Evolutionary conservation across 495 filamentous ascomycete species (phyloP).

Genomic region (Talaromyces ruber): DNA sequence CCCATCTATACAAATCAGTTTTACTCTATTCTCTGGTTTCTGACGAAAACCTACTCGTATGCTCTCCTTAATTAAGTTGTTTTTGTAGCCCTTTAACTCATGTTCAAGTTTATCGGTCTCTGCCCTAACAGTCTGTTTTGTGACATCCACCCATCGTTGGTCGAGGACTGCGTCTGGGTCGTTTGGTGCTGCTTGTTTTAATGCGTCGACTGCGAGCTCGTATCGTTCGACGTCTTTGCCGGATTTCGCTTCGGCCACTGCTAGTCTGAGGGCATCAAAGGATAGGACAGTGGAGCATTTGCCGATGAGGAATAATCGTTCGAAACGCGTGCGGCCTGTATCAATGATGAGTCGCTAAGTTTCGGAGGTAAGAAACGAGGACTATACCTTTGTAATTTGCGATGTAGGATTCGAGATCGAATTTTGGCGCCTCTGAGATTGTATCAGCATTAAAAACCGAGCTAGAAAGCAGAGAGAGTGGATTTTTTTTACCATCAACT

Average conservation of each 20-base stretch:
- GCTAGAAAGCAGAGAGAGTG: background rate
- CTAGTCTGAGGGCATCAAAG: conserved; percentile 71
- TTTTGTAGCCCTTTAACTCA: conserved; percentile 89
- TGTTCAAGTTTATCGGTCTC: conserved; percentile 67
- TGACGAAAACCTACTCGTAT: conserved; percentile 57
- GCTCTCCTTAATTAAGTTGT: conserved; percentile 96
- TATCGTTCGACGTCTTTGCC: conserved; percentile 70
- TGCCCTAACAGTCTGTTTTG: conserved; percentile 50
- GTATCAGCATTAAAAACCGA: background rate
- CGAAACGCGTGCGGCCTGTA: conserved; percentile 62
- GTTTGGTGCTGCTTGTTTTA: conserved; percentile 51
- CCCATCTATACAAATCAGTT: conserved; percentile 49
- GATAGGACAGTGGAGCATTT: conserved; percentile 66
- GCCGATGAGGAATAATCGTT: conserved; percentile 76
- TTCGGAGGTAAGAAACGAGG: conserved; percentile 1
- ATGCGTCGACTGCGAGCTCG: conserved; percentile 53
- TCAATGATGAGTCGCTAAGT: background rate
- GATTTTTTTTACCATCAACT: conserved; percentile 18
- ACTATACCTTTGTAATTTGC: conserved; percentile 75
- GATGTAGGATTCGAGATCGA: conserved; percentile 89
- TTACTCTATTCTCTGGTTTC: background rate
- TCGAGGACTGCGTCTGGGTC: conserved; percentile 64
- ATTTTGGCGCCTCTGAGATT: conserved; percentile 65
- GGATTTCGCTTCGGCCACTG: conserved; percentile 65
- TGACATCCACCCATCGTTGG: conserved; percentile 57